These are phyloP conservation scores for Xylaria digitata DNA, from an alignment of 2,329 filamentous ascomycete species.

Conservation along the genomic window DNA sequence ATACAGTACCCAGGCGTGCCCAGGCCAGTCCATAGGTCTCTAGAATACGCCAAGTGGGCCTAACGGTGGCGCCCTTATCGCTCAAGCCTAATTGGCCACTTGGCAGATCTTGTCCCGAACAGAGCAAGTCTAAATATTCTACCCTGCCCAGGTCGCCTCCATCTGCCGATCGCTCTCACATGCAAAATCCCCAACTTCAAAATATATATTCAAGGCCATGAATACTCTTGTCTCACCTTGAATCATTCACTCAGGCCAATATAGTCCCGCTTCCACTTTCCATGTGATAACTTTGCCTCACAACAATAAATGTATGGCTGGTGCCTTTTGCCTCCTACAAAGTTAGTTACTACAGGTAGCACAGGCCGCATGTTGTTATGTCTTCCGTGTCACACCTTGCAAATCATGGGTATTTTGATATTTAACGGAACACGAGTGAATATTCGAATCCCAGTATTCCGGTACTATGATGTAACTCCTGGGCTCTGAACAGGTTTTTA, in stretches of 20 bases:
- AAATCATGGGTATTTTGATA: not conserved
- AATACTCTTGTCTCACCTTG: not conserved
- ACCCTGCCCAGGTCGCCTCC: not conserved
- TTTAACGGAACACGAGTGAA: slow-evolving; percentile 7
- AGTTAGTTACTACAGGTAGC: not conserved
- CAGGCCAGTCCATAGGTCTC: slow-evolving; percentile 1
- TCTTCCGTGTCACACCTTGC: not conserved
- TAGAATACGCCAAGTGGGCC: slow-evolving; percentile 4
- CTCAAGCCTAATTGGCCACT: slow-evolving; percentile 25
- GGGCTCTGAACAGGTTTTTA: not conserved
- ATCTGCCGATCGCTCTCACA: not conserved
- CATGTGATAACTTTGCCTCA: not conserved
- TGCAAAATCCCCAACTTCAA: not conserved
- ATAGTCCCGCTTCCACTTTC: not conserved
- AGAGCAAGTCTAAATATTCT: not conserved
- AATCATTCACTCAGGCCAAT: not conserved
- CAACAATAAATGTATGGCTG: not conserved
- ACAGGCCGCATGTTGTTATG: not conserved
- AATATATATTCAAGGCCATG: slow-evolving; percentile 9
- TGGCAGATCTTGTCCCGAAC: not conserved
- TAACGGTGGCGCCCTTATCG: slow-evolving; percentile 28
- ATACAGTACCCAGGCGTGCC: no score
- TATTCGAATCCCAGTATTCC: not conserved
- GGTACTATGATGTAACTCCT: not conserved
- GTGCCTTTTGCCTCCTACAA: not conserved